phyloP scores from a whole-genome alignment of 257 asterid species.

The Fraxinus excelsior region DNA sequence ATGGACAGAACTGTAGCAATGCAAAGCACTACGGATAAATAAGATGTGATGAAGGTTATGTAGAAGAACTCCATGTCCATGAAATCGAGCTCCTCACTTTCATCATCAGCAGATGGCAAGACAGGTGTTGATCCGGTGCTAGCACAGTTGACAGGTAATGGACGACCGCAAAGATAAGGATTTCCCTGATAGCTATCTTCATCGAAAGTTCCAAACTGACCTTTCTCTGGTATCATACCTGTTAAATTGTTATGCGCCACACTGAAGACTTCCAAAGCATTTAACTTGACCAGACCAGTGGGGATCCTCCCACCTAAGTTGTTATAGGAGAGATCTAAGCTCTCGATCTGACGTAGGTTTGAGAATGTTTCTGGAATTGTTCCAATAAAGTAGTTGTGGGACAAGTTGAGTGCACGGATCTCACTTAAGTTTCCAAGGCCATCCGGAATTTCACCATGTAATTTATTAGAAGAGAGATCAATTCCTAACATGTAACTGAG shows the following conservation, averaged over 20 bases:
- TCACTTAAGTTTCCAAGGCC: slow-evolving; percentile 10
- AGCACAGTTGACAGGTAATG: too few relatives aligned
- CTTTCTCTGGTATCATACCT: too few relatives aligned
- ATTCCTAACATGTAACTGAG: slow-evolving; percentile 11
- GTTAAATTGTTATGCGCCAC: too few relatives aligned
- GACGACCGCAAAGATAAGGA: too few relatives aligned
- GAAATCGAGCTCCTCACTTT: background rate
- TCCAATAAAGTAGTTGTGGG: slow-evolving; percentile 8
- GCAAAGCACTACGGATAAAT: background rate
- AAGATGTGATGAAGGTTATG: slow-evolving; percentile 7
- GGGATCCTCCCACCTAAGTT: slow-evolving; percentile 16
- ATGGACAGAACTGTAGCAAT: slow-evolving; percentile 1
- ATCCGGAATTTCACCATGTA: slow-evolving; percentile 6
- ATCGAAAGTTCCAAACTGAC: too few relatives aligned
- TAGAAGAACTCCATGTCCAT: slow-evolving; percentile 2
- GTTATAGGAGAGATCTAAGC: slow-evolving; percentile 16
- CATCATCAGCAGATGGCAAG: background rate
- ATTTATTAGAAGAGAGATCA: slow-evolving; percentile 16
- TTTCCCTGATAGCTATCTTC: too few relatives aligned
- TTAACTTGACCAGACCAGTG: background rate
- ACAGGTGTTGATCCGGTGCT: too few relatives aligned
- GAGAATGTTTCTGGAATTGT: slow-evolving; percentile 18
- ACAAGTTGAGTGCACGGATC: slow-evolving; percentile 6
- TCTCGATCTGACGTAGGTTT: background rate
- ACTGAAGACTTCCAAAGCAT: background rate